phyloP scores from a whole-genome alignment of 2,329 filamentous ascomycete genomes.

The Cordyceps javanica region DNA sequence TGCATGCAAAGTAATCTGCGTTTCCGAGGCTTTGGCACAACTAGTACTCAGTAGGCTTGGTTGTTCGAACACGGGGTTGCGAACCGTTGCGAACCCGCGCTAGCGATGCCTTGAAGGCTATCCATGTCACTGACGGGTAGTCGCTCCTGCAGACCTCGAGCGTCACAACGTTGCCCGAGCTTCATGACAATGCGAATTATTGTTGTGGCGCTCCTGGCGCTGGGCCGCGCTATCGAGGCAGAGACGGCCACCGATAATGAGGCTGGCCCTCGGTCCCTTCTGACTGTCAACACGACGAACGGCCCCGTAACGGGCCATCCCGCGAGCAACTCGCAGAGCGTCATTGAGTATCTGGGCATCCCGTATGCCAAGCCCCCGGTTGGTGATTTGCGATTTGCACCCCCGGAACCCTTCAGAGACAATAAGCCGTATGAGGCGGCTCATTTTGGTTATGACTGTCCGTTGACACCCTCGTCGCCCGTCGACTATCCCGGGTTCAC shows the following conservation, averaged over 20 bases:
- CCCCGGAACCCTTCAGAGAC: constrained; percentile 24
- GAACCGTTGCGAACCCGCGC: too few relatives aligned
- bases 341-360: constrained; percentile 35
- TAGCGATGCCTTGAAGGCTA: too few relatives aligned
- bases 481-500: constrained; percentile 24
- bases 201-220: not conserved
- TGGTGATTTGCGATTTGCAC: constrained; percentile 30
- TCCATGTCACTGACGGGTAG: too few relatives aligned
- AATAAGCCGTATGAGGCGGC: constrained; percentile 18
- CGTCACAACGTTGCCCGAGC: not conserved
- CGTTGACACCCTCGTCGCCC: constrained; percentile 18
- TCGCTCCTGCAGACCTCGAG: not conserved
- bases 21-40: too few relatives aligned
- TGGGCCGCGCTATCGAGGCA: not conserved
- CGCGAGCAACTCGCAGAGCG: constrained; percentile 22
- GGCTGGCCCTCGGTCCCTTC: not conserved
- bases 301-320: constrained; percentile 29
- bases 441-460: constrained; percentile 24
- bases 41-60: too few relatives aligned
- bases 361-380: constrained; percentile 33
- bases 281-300: constrained; percentile 26
- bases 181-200: not conserved
- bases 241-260: not conserved
- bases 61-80: too few relatives aligned
- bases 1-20: too few relatives aligned